Conservation (phyloP, 768 basidiomycete species). For the Leccinum boreale region DNA sequence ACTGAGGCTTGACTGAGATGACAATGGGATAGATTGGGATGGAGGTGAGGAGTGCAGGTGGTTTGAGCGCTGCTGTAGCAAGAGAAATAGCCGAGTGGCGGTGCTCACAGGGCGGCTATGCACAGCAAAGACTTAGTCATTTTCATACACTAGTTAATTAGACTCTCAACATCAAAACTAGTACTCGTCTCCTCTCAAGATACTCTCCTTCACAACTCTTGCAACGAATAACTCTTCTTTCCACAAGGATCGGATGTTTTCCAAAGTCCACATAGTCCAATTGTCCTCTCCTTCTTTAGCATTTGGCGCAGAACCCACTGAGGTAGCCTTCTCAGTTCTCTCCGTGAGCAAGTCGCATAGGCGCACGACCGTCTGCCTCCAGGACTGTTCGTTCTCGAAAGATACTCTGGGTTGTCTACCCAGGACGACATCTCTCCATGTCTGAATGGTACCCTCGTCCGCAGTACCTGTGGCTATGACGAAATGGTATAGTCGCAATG, state of each 20-base stretch:
- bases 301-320: not conserved
- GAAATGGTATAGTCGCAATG: constrained; percentile 64
- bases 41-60: not conserved
- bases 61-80: not conserved
- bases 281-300: not conserved
- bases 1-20: constrained; percentile 12
- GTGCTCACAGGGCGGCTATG: not conserved
- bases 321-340: constrained; percentile 29
- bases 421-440: constrained; percentile 54
- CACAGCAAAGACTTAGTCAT: not conserved
- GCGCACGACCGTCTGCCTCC: constrained; percentile 37
- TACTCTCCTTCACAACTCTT: constrained; percentile 41
- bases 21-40: constrained; percentile 3
- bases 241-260: constrained; percentile 53
- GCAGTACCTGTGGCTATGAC: constrained; percentile 29
- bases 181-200: constrained; percentile 48
- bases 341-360: constrained; percentile 39
- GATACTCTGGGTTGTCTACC: constrained; percentile 47
- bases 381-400: constrained; percentile 46
- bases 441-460: constrained; percentile 33
- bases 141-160: not conserved
- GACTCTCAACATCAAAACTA: constrained; percentile 20
- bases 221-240: constrained; percentile 57
- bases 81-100: not conserved
- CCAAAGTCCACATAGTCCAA: constrained; percentile 36